Evolutionary conservation across 805 yeast genomes (phyloP).

Genomic region (Yamadazyma laniorum): DNA sequence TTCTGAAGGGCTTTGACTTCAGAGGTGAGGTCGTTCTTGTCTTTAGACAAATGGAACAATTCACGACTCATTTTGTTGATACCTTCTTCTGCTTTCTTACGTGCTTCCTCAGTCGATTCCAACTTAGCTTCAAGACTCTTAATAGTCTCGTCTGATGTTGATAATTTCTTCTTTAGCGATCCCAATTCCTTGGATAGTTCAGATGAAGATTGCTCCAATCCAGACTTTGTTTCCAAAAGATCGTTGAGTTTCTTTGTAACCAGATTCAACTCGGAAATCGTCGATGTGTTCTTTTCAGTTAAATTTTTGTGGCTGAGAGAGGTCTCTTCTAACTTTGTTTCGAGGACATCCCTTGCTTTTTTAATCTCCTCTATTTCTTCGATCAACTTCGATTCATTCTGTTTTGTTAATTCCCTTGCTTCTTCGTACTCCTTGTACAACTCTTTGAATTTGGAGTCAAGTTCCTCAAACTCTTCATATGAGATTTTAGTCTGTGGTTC

Average conservation of each 20-base stretch:
- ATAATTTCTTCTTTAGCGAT: constrained; percentile 25
- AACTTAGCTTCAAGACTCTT: constrained; percentile 32
- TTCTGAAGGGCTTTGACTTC: constrained; percentile 43
- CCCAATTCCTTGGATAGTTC: constrained; percentile 32
- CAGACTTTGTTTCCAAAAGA: constrained; percentile 30
- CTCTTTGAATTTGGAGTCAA: constrained; percentile 36
- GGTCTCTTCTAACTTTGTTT: constrained; percentile 19
- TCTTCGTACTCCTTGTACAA: constrained; percentile 23
- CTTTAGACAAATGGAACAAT: constrained; percentile 60
- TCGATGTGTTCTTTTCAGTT: constrained; percentile 18
- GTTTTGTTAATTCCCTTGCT: constrained; percentile 18
- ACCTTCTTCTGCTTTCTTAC: constrained; percentile 75
- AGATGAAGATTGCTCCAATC: constrained; percentile 28
- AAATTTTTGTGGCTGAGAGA: constrained; percentile 21
- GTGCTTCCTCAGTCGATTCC: constrained; percentile 37
- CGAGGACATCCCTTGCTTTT: constrained; percentile 13
- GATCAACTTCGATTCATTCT: constrained; percentile 20
- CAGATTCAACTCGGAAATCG: constrained; percentile 13
- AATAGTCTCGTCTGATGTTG: constrained; percentile 22
- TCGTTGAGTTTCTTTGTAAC: constrained; percentile 18
- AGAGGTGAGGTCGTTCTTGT: constrained; percentile 51
- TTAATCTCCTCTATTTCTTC: constrained; percentile 19
- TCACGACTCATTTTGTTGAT: constrained; percentile 90
- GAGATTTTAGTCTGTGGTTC: constrained; percentile 71
- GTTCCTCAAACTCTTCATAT: constrained; percentile 53